Percentiles rank a stretch among this genome's conserved stretches.
Evolutionary conservation across 352 stramenopile genomes (phyloP).

Genomic region (Peronospora destructor): DNA sequence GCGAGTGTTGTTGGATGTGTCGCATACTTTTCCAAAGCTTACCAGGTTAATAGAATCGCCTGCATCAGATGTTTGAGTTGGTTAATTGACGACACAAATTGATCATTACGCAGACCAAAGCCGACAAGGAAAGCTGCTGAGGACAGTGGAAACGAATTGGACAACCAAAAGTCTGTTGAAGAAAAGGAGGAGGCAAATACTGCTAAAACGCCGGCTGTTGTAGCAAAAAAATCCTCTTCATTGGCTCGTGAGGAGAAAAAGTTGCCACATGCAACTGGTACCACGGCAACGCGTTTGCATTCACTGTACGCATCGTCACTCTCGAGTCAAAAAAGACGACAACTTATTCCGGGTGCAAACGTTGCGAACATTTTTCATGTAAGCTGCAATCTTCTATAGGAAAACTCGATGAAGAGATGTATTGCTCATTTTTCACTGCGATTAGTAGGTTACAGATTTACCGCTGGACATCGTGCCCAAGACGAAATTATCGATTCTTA

Average conservation of each 20-base stretch:
- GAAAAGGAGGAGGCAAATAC: neutral
- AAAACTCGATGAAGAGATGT: neutral
- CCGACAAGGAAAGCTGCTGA: neutral
- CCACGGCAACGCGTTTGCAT: constrained; percentile 19
- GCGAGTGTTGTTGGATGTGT: neutral
- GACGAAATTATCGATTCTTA: constrained; percentile 49
- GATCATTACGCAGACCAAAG: neutral
- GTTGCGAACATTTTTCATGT: constrained; percentile 26
- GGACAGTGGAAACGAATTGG: neutral
- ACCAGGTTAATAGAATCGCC: constrained; percentile 8
- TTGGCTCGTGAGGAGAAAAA: neutral
- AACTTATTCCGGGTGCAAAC: constrained; percentile 10
- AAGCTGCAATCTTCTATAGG: neutral
- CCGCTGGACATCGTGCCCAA: constrained; percentile 61
- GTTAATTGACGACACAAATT: neutral
- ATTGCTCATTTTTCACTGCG: constrained; percentile 3
- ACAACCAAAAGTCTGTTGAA: neutral
- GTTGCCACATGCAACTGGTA: constrained; percentile 1
- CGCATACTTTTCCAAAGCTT: constrained; percentile 1
- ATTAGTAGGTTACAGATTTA: constrained; percentile 31
- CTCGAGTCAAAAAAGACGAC: constrained; percentile 14
- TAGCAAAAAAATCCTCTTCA: constrained; percentile 2
- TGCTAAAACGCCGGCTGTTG: neutral
- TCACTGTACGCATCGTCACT: constrained; percentile 38
- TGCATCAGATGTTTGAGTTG: neutral